These are phyloP conservation scores for Serendipita sp. DNA, from an alignment of 1,284 basidiomycete species.

Conservation along the genomic window DNA sequence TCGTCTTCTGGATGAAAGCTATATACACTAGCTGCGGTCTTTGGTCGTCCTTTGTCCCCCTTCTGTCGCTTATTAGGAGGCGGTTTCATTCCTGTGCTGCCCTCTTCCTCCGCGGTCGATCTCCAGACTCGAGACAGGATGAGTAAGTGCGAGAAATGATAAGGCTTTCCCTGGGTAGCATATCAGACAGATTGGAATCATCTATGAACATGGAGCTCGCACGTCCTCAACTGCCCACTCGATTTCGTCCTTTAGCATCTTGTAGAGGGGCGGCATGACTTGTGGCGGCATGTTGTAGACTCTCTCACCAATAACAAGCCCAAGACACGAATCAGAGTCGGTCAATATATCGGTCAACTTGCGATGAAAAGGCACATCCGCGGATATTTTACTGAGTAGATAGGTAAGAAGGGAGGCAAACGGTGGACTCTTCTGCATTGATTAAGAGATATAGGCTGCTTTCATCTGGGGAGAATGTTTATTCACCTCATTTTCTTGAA, in stretches of 20 bases:
- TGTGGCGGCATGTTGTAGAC: conserved; percentile 89
- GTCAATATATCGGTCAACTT: conserved; percentile 38
- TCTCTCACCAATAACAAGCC: conserved; percentile 71
- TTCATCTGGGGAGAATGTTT: neutral
- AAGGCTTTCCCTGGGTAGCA: conserved; percentile 43
- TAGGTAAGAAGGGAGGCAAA: conserved; percentile 63
- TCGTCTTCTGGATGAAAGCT: conserved; percentile 79
- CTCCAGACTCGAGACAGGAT: conserved; percentile 65
- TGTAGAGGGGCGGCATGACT: conserved; percentile 78
- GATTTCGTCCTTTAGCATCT: conserved; percentile 74
- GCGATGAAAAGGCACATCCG: conserved; percentile 35
- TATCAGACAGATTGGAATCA: neutral
- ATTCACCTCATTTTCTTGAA: conserved; percentile 59
- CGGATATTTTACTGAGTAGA: conserved; percentile 36
- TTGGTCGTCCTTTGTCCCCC: conserved; percentile 31
- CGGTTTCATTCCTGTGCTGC: conserved; percentile 24
- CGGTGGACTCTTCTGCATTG: conserved; percentile 45
- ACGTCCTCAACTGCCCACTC: conserved; percentile 52
- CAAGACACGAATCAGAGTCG: conserved; percentile 32
- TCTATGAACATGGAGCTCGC: conserved; percentile 17
- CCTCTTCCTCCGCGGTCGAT: conserved; percentile 45
- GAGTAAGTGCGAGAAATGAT: conserved; percentile 54
- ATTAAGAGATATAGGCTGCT: neutral
- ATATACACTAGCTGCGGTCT: conserved; percentile 29
- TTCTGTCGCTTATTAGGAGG: conserved; percentile 28